Base-by-base conservation (phyloP, 805 yeast species). In the Saccharomyces paradoxus region DNA sequence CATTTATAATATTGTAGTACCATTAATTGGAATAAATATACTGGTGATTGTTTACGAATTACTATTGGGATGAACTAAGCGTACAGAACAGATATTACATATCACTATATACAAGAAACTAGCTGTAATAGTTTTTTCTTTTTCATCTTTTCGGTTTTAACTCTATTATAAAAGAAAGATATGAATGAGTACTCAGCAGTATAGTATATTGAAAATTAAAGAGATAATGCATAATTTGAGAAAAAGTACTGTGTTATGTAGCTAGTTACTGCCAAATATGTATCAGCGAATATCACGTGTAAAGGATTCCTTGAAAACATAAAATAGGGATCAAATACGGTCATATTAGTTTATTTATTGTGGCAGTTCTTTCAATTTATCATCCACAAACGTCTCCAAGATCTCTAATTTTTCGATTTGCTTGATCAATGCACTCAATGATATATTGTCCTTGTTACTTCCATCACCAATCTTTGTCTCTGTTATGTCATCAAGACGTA, bases 41-140 rank as follows among this genome's bases (percentile, higher is more conserved):
- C 56, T 83, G 48, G 85, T 88, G 27, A 85, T 87, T 52, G 60
- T 82, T 24, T 87, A 88, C 71, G 92, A 86, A 68, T 69, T 87
- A 62, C 63, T 86, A 12, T 72, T 85, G 58, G 92, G 92, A 54
- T 87, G 70, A 65, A 22, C 24, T 37, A 21, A 21, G 24, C 17
- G 44, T 8, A 32, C 41, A n/a, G 14, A 31, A 10, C 24, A 37
- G 17, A 37, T 9, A 37, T 49, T 26, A 47, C 46, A 37, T 41
- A 48, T 21, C 27, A 13, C 21, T 41, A 41, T 50, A 13, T 24
- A 46, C 12, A 22, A 17, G 24, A 10, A 17, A 9, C 17, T 8
- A 13, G 24, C 44, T 17, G 12, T 8, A 6, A 37, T 37, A 37
- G 8, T 17, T 7, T 10, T 37, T 17, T 37, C 17, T 8, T 10